Evolutionary conservation across 2,329 filamentous ascomycete species (phyloP), one percentile per base, ranked within the genome.

Genomic region (Epichloe bromicola): DNA sequence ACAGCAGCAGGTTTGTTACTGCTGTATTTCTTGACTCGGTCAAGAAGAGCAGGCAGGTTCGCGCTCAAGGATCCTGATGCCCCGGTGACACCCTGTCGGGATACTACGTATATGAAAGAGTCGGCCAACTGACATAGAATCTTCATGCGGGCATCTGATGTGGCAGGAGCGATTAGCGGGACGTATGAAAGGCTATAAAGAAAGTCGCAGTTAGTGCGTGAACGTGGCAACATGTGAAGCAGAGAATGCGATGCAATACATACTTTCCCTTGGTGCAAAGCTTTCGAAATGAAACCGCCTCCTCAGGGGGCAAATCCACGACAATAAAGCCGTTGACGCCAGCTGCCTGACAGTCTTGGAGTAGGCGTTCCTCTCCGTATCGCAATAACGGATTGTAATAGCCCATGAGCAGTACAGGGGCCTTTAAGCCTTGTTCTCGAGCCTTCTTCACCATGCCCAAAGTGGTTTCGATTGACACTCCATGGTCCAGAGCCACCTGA

Each of bases 81-180:
- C 60, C 93, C 93, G 10, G 93, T 98, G 51, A 97, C 91, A 60
- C 93, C 93, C 85, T 95, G 94, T 60, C 91, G 80, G 26, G 91
- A 97, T 51, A 98, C 93, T 55, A 98, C 90, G 67, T 98, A 98
- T 70, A 98, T 95, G 74, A 97, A 98, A 3, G 90, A 96, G 70
- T 97, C 91, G 63, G 93, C 93, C 56, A 98, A 91, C 67, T 88
- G 83, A 79, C 93, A 98, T 12, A 98, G 83, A 40, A 96, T 78
- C 71, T 87, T 91, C 90, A 98, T 95, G 62, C 93, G 86, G 57
- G 81, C 76, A 60, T 96, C 89, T 6, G 89, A 95, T 2, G 93
- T 97, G 11, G 90, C 82, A 6, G 93, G 93, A 1, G 93, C 91
- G 60, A 98, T 96, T 49, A 98, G 76, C n/a, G 93, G 93, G 14